Evolutionary conservation across 2,329 filamentous ascomycete genomes (phyloP).

Genomic region (Arthrobotrys pseudoclavata): DNA sequence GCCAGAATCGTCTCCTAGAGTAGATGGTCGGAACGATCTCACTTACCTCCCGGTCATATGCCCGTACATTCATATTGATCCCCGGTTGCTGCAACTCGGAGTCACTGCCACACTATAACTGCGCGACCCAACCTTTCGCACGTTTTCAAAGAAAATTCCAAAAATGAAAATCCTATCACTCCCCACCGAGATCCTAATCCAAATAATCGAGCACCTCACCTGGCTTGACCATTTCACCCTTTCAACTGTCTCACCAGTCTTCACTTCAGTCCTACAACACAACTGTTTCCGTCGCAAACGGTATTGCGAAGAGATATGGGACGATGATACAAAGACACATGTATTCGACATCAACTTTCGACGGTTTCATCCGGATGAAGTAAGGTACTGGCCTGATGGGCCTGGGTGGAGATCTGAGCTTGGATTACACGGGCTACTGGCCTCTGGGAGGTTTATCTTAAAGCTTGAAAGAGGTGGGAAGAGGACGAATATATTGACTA

Average conservation of each 20-base stretch:
- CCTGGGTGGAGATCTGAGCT: not conserved
- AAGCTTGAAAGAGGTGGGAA: slow-evolving; percentile 4
- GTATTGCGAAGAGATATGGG: slow-evolving; percentile 10
- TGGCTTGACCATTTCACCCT: slow-evolving; percentile 36
- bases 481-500: not conserved
- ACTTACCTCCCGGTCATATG: not conserved
- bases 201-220: slow-evolving; percentile 12
- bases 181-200: slow-evolving; percentile 17
- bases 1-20: not conserved
- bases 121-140: not conserved
- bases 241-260: not conserved
- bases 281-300: slow-evolving; percentile 8
- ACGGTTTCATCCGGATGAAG: not conserved
- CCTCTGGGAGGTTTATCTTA: slow-evolving; percentile 1
- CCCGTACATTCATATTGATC: not conserved
- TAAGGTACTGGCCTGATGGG: slow-evolving; percentile 4
- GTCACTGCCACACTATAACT: not conserved
- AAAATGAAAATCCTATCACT: slow-evolving; percentile 25
- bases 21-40: not conserved
- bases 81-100: not conserved
- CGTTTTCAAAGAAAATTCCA: not conserved
- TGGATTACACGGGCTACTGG: not conserved
- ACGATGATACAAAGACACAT: not conserved
- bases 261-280: slow-evolving; percentile 17
- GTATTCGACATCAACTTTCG: not conserved